Base-by-base conservation (phyloP, 305 asterid genomes). In the Plantago coronopus region DNA sequence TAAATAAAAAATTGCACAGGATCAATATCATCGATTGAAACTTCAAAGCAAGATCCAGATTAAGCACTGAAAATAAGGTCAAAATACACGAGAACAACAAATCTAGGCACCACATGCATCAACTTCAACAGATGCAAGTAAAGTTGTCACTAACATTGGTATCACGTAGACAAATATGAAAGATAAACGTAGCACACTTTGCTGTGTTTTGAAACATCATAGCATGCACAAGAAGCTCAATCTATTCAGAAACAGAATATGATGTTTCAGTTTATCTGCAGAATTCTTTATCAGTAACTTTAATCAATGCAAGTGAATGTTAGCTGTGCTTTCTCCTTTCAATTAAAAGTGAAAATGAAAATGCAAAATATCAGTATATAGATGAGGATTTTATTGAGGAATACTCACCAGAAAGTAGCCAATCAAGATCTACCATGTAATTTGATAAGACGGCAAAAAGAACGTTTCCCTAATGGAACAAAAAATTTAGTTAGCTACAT, bases 361-460 rank as follows among this genome's bases (percentile, higher is more conserved):
- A 40, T 17, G 47, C n/a, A n/a, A 62, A 64, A 58, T 25, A 59
- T 60, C 25, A 64, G 40, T 55, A 57, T 11, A 23, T 45, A 62
- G 21, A 59, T 5, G 34, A 25, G 63, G 51, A 37, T 29, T 15
- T 40, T 29, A 54, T 3, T 43, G 45, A 54, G 63, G 54, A 71
- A 71, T 74, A 78, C 91, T 61, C 66, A 83, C 97, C 97, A 62
- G 95, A 79, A 69, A 84, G 87, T 68, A 91, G 83, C 98, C 98
- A 91, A 77, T 91, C 98, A 56, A 85, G 66, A 73, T 93, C 99
- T 66, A 91, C 88, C 99, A 93, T 93, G 82, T 93, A 93, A 79
- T 93, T 93, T 21, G 97, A 89, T 48, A 93, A 83, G 68, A 93
- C 61, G 61, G 99, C 96, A 17, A 85, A 68, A 20, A 76, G 79